Evolutionary conservation across 306 rosid species (phyloP), one percentile per base, ranked within the genome.

Genomic region (Corylus heterophylla): DNA sequence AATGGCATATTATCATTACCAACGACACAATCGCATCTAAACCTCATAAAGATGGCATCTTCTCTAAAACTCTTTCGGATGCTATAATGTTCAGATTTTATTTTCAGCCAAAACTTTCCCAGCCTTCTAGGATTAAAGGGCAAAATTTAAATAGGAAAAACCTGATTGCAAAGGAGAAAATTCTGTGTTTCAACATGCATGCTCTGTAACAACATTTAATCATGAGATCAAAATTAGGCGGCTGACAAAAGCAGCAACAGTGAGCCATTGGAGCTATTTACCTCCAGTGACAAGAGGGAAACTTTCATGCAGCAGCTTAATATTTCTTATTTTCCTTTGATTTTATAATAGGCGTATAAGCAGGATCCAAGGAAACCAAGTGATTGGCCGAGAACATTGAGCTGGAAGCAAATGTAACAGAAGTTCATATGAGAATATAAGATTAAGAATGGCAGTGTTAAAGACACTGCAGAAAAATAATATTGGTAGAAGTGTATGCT

Each of bases 321-420:
- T 8, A 42, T 61, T 61, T 45, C 61, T 86, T 83, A 94, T 59
- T 82, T 84, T 79, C 90, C 94, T 77, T 64, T 85, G 72, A 90
- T 77, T 81, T 94, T 90, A 76, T 83, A 89, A 64, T 71, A 89
- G 45, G 98, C 94, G 83, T 94, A 90, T 55, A 90, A 77, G 80
- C 89, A 82, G 25, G 96, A 90, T 7, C 98, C 98, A 31, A 92
- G 29, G 77, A 92, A 89, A 74, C 96, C 88, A 78, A 90, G 82
- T 63, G 88, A 78, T 79, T 92, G 96, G 31, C 97, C 93, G 42
- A 89, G 83, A 74, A 94, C 82, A 79, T 94, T 92, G 48, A 89
- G 29, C 94, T 88, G 69, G 42, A 50, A 68, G 64, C 61, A 42
- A 75, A 71, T 20, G 74, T 55, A 58, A 31, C 37, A 69, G 71